Base-by-base conservation (phyloP, 495 filamentous ascomycete species). In the Pyrenopolyporus hunteri region DNA sequence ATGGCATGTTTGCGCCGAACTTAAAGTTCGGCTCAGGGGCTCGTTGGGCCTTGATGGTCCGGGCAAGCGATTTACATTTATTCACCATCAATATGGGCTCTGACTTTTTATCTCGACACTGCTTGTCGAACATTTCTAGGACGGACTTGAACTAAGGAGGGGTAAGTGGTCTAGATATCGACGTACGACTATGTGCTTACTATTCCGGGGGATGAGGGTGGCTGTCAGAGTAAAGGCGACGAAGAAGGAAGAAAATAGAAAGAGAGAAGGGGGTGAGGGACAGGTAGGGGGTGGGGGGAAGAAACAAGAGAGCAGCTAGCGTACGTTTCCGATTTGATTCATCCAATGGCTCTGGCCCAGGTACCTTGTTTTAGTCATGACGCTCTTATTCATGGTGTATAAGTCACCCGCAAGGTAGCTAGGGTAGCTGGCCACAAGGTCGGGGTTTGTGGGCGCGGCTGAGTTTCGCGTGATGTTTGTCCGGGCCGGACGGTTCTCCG, bases 321-420 rank as follows among this genome's bases (percentile, higher is more conserved):
- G 53, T 77, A 85, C 85, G 55, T 74, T 65, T 28, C 75, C 70
- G 14, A 76, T 69, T 2, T 76, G 77, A 40, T 78, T 74, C 55
- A 82, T 78, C 83, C 81, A 82, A 60, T 83, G 81, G 55, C 80
- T 83, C 17, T 80, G 76, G 1, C 80, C 82, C 56, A 82, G 78
- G 5, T 84, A 67, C 3, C 81, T 64, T 0, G 77, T 74, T 63
- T 85, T 86, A 31, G 70, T 70, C 17, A 69, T 59, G 31, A 65
- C 62, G 37, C 62, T 59, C 40, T 31, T 65, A 14, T 31, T 65
- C 62, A 65, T 65, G 14, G 62, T 55, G 10, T 65, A 32, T 2
- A 65, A 20, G 4, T 59, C 56, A 6, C 62, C 62, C 2, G 62
- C 31, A 4, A 65, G 44, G 28, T 65, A 65, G 13, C 62, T 59